Evolutionary conservation across 2,329 filamentous ascomycete species (phyloP).

Genomic region (Penicillium griseofulvum): DNA sequence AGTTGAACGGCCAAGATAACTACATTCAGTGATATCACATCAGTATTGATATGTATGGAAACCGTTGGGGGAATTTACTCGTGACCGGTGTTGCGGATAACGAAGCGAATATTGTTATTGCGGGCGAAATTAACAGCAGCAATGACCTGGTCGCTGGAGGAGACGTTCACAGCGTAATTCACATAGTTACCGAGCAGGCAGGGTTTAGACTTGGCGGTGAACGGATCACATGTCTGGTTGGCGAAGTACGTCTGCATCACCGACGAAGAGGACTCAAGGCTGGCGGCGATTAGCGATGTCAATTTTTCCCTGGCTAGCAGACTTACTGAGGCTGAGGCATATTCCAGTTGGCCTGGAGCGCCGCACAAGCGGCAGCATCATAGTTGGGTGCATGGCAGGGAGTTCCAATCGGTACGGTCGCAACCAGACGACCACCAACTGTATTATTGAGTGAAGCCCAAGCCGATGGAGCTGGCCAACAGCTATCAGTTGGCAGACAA

Average conservation of each 20-base stretch:
- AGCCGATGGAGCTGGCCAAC: constrained; percentile 36
- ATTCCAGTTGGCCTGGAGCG: constrained; percentile 25
- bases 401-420: constrained; percentile 40
- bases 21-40: too few relatives aligned
- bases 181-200: constrained; percentile 33
- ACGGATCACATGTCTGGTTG: constrained; percentile 35
- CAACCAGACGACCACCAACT: constrained; percentile 38
- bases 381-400: constrained; percentile 36
- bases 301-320: neutral
- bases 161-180: constrained; percentile 37
- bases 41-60: neutral
- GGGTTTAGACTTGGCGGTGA: constrained; percentile 20
- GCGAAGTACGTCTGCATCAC: constrained; percentile 34
- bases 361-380: constrained; percentile 19
- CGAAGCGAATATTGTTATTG: constrained; percentile 52
- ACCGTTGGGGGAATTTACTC: constrained; percentile 24
- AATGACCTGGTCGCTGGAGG: constrained; percentile 29
- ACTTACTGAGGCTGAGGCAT: constrained; percentile 30
- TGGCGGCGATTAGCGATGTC: constrained; percentile 2
- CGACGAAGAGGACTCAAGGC: constrained; percentile 29
- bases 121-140: constrained; percentile 44
- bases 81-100: constrained; percentile 47
- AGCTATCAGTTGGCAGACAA: constrained; percentile 36
- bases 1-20: constrained; percentile 55
- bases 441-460: constrained; percentile 39